Base-by-base conservation (phyloP, 306 rosid species). In the Aeschynomene evenia region DNA sequence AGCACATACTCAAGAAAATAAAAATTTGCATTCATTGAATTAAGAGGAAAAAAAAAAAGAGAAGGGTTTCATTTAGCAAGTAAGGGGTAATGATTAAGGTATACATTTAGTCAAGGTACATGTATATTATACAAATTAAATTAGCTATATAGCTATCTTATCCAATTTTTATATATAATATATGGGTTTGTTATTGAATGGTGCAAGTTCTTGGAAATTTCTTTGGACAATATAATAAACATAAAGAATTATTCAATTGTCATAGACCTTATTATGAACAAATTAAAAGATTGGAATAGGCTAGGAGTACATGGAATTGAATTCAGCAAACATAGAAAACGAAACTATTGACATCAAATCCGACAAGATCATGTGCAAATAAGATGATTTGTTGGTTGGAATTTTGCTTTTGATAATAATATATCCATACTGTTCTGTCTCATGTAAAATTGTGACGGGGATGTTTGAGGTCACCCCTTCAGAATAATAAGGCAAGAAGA, bases 301-400 rank as follows among this genome's bases (percentile, higher is more conserved):
- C 11, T 33, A 62, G 0, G 51, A 1, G 40, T 54, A 21, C 42
- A 63, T 21, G 51, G 67, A 51, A 49, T 42, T 51, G 67, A 51
- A 49, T 42, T 51, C 73, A 72, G 37, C 51, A 46, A 73, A 59
- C 37, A 50, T 48, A 60, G 12, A 21, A 24, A 71, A 59, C 61
- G 34, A n/a, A 34, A 82, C 75, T 22, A 70, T 70, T 82, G 68
- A 75, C 79, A 71, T 75, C 73, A 28, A 82, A 64, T 59, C 81
- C 83, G 86, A 78, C 86, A 82, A 11, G 36, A 52, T 74, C 86
- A 82, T 82, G 86, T 82, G 86, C 83, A 82, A 78, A 51, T 66
- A 58, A 4, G 78, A 45, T 74, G 76, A 70, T 78, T 37, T 52
- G 60, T 74, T 80, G 76, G 68, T 51, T 60, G 50, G 55, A 56